Evolutionary conservation across 2,329 filamentous ascomycete species (phyloP).

Genomic region (Zymoseptoria brevis): DNA sequence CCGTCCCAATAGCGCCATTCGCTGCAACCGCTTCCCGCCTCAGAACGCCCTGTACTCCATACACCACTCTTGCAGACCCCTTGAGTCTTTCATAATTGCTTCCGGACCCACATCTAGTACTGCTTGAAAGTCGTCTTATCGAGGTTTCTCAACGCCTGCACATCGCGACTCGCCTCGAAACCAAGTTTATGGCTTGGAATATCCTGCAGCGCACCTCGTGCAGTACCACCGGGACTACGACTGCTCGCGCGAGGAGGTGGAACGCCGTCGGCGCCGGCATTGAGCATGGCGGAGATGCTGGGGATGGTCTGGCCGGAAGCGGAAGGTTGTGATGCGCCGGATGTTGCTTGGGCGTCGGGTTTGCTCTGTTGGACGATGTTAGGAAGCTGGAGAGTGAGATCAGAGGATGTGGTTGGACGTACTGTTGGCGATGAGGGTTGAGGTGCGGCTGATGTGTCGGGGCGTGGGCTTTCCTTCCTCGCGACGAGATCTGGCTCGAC

Average conservation of each 20-base stretch:
- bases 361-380: constrained; percentile 21
- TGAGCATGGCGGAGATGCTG: constrained; percentile 44
- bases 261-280: constrained; percentile 23
- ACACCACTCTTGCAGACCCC: background rate
- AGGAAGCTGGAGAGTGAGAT: background rate
- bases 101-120: constrained; percentile 7
- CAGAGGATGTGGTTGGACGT: background rate
- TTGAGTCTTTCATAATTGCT: background rate
- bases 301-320: constrained; percentile 40
- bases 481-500: background rate
- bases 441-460: background rate
- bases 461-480: background rate
- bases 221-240: constrained; percentile 23
- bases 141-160: constrained; percentile 29
- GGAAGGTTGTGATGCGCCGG: constrained; percentile 33
- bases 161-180: constrained; percentile 30
- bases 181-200: constrained; percentile 33
- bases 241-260: constrained; percentile 24
- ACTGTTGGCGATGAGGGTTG: constrained; percentile 13
- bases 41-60: background rate
- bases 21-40: background rate
- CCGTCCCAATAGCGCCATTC: background rate
- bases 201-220: constrained; percentile 26
- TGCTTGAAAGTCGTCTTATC: constrained; percentile 32
- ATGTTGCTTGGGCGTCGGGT: constrained; percentile 34